A percentile compares a stretch with the other conserved stretches of the same genome.
These are phyloP conservation scores for Russula brevipes DNA, from an alignment of 768 basidiomycete species.

Conservation along the genomic window DNA sequence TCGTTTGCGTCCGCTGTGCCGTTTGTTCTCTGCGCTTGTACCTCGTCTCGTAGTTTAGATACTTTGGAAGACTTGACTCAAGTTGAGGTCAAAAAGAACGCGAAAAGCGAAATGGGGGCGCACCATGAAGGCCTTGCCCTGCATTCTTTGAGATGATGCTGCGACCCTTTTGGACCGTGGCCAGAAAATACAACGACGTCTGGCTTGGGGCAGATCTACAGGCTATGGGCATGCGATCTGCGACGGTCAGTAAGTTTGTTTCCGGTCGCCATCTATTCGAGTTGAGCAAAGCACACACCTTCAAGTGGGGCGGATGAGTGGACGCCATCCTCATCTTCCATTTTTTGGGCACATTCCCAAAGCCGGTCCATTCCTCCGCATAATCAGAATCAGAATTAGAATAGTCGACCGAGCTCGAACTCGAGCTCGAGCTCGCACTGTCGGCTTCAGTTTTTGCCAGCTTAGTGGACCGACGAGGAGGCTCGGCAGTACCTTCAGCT, in stretches of 20 bases:
- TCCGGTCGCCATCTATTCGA: neutral
- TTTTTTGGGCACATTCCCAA: conserved; percentile 22
- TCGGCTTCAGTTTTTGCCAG: conserved; percentile 4
- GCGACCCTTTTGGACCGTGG: conserved; percentile 26
- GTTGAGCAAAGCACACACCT: conserved; percentile 7
- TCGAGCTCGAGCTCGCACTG: neutral
- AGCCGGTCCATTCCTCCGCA: conserved; percentile 43
- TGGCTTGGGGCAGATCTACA: conserved; percentile 32
- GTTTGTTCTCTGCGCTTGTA: conserved; percentile 14
- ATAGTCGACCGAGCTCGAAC: neutral
- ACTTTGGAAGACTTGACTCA: conserved; percentile 70
- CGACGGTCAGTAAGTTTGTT: conserved; percentile 1
- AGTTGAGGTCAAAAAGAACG: conserved; percentile 3
- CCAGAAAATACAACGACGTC: conserved; percentile 59
- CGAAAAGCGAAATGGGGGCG: conserved; percentile 19
- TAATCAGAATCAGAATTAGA: conserved; percentile 17
- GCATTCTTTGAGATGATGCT: conserved; percentile 34
- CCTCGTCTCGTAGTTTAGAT: conserved; percentile 43
- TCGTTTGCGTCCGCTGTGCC: conserved; percentile 36
- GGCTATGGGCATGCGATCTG: conserved; percentile 42
- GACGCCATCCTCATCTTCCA: conserved; percentile 20
- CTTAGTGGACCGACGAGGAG: conserved; percentile 5
- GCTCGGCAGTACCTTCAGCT: neutral
- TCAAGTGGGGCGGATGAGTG: conserved; percentile 1
- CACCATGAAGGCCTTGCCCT: conserved; percentile 75